phyloP scores from a whole-genome alignment of 352 stramenopile genomes.

The Chrysophaeum taylorii region DNA sequence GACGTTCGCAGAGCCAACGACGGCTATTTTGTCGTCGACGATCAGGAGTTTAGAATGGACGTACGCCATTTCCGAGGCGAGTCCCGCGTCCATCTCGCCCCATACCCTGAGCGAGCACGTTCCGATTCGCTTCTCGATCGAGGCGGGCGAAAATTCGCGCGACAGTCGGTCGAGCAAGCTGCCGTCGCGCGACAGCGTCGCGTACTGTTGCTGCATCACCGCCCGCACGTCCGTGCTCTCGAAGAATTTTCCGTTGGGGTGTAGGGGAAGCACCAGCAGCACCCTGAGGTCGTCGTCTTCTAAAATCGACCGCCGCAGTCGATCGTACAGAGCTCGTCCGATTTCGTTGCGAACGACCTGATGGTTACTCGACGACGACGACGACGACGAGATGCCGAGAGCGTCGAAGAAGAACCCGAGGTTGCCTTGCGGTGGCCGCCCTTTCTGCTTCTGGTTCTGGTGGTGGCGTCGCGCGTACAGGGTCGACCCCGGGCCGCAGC shows the following conservation, averaged over 20 bases:
- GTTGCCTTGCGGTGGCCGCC: not conserved
- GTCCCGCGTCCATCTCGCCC: slow-evolving; percentile 49
- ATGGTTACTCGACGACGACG: too few species aligned
- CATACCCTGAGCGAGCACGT: slow-evolving; percentile 71
- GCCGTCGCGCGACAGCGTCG: slow-evolving; percentile 63
- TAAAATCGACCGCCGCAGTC: slow-evolving; percentile 26
- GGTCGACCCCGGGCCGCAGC: not conserved
- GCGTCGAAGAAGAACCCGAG: not conserved
- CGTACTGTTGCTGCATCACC: slow-evolving; percentile 44
- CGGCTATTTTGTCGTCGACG: slow-evolving; percentile 62
- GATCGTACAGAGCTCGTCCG: slow-evolving; percentile 21
- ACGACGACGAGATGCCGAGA: not conserved
- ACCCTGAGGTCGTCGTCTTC: slow-evolving; percentile 28
- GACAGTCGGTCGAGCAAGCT: slow-evolving; percentile 59
- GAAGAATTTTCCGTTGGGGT: slow-evolving; percentile 19
- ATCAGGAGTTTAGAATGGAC: slow-evolving; percentile 60
- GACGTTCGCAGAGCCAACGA: slow-evolving; percentile 79
- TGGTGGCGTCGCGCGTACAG: not conserved
- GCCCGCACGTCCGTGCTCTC: slow-evolving; percentile 6
- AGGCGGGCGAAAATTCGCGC: slow-evolving; percentile 41
- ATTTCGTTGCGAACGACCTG: slow-evolving; percentile 13
- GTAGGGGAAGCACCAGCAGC: slow-evolving; percentile 28
- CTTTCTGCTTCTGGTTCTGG: not conserved
- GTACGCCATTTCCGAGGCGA: slow-evolving; percentile 75
- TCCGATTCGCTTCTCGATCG: slow-evolving; percentile 58